These are phyloP conservation scores for Penicillium dipodomyicola DNA, from an alignment of 495 filamentous ascomycete species.

Conservation along the genomic window DNA sequence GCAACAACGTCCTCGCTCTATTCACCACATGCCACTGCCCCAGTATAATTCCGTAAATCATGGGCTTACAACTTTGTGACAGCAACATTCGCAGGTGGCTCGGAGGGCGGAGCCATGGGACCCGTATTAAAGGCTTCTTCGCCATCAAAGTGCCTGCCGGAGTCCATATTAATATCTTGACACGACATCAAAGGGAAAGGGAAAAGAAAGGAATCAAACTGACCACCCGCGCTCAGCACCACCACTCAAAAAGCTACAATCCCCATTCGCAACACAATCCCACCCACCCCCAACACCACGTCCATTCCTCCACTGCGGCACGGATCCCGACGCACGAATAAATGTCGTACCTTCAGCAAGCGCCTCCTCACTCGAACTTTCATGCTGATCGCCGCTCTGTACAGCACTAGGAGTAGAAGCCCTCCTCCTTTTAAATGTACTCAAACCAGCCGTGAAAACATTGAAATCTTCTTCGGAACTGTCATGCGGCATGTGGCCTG, in stretches of 20 bases:
- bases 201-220: constrained; percentile 40
- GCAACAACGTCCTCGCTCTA: not conserved
- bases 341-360: constrained; percentile 35
- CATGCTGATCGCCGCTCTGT: constrained; percentile 22
- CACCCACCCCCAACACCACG: constrained; percentile 78
- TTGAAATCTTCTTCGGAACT: constrained; percentile 71
- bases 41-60: not conserved
- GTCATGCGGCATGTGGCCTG: constrained; percentile 69
- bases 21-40: not conserved
- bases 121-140: constrained; percentile 66
- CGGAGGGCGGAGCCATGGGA: constrained; percentile 33
- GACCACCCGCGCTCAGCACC: constrained; percentile 91
- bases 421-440: constrained; percentile 51
- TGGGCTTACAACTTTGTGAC: constrained; percentile 14
- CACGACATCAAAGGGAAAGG: constrained; percentile 7
- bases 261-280: constrained; percentile 74
- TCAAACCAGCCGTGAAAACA: constrained; percentile 82
- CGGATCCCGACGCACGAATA: constrained; percentile 16
- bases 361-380: constrained; percentile 20
- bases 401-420: not conserved
- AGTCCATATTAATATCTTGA: constrained; percentile 15
- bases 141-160: constrained; percentile 66
- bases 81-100: constrained; percentile 5
- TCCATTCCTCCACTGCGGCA: constrained; percentile 59
- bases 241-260: constrained; percentile 72